Conservation (phyloP, 2,329 filamentous ascomycete species). For the Cercospora zeae-maydis region DNA sequence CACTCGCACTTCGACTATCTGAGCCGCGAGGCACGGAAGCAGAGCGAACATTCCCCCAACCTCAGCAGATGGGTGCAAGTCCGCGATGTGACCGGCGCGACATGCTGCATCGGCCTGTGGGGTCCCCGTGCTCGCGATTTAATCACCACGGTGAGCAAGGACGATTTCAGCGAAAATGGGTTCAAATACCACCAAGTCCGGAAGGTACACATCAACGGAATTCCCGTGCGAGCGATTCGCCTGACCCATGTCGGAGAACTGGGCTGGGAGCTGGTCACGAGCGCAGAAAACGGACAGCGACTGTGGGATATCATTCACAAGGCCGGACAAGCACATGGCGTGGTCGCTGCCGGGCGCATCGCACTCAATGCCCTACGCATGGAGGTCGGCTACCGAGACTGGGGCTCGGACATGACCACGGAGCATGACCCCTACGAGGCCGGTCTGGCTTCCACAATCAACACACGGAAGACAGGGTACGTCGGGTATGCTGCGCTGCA, state of each 20-base stretch:
- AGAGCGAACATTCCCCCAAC: conserved; percentile 37
- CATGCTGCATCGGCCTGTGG: conserved; percentile 62
- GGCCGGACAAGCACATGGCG: conserved; percentile 53
- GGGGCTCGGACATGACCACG: conserved; percentile 57
- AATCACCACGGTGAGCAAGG: conserved; percentile 44
- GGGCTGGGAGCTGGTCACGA: conserved; percentile 62
- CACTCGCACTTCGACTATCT: conserved; percentile 55
- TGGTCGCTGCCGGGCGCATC: conserved; percentile 57
- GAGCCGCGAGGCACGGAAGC: conserved; percentile 50
- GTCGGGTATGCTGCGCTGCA: conserved; percentile 52
- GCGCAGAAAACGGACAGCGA: conserved; percentile 55
- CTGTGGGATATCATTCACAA: conserved; percentile 59
- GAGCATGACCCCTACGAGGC: conserved; percentile 61
- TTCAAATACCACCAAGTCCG: conserved; percentile 53
- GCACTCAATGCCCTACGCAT: conserved; percentile 58
- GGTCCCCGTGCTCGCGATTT: conserved; percentile 56
- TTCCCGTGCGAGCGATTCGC: conserved; percentile 55
- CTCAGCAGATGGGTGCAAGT: conserved; percentile 46
- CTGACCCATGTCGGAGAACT: conserved; percentile 60
- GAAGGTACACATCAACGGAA: conserved; percentile 49
- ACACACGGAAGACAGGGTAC: conserved; percentile 48
- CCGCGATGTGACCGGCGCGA: conserved; percentile 57
- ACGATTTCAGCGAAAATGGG: conserved; percentile 46
- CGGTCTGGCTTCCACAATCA: conserved; percentile 52
- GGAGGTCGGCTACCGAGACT: conserved; percentile 58